Evolutionary conservation across 257 asterid species (phyloP).

Genomic region (Solanum bukasovii): DNA sequence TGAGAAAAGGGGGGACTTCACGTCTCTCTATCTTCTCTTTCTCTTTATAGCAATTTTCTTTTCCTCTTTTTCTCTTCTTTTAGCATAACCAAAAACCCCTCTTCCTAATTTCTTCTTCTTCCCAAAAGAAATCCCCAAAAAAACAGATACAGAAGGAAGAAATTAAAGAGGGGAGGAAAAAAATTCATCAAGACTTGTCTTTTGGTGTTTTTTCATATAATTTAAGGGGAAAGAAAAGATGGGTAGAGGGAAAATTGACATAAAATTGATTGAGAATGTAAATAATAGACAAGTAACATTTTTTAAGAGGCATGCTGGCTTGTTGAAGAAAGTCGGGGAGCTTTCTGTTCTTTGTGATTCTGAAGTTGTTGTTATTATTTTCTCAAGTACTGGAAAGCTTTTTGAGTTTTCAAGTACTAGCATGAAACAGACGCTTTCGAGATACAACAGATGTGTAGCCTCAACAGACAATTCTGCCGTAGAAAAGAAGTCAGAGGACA

Average conservation of each 20-base stretch:
- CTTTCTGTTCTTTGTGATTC: conserved; percentile 75
- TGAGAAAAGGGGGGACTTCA: conserved; percentile 9
- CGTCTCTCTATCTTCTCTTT: conserved; percentile 35
- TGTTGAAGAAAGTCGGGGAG: conserved; percentile 70
- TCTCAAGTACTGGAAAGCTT: conserved; percentile 63
- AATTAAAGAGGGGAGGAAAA: neutral
- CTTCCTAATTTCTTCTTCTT: neutral
- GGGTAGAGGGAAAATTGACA: conserved; percentile 83
- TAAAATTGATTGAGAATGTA: conserved; percentile 67
- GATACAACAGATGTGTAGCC: conserved; percentile 33
- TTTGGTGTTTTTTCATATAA: neutral
- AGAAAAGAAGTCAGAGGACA: conserved; percentile 23
- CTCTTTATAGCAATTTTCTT: neutral
- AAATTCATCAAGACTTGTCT: neutral
- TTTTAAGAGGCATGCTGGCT: conserved; percentile 59
- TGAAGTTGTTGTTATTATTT: conserved; percentile 63
- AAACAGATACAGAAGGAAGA: neutral
- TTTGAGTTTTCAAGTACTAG: conserved; percentile 57
- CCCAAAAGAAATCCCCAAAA: neutral
- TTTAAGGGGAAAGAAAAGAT: conserved; percentile 14
- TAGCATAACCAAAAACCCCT: conserved; percentile 11
- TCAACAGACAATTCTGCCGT: conserved; percentile 14
- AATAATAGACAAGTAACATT: conserved; percentile 74
- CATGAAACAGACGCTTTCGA: conserved; percentile 41
- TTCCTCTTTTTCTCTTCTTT: conserved; percentile 10